Conservation (phyloP, 768 basidiomycete species). For the Termitomyces sp. region DNA sequence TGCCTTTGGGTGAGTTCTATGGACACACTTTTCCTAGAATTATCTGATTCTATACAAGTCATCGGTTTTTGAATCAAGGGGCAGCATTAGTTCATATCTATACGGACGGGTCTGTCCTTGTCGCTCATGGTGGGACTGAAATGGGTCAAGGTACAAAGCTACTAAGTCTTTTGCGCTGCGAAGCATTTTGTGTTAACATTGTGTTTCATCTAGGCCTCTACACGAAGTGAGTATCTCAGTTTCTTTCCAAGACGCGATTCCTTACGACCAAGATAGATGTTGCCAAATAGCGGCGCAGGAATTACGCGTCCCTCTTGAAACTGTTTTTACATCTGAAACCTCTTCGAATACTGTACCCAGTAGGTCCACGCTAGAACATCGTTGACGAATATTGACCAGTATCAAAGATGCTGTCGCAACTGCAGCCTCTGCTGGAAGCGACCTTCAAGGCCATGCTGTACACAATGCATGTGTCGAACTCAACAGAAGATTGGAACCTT, state of each 20-base stretch:
- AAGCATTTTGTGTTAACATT: neutral
- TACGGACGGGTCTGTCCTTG: conserved; percentile 12
- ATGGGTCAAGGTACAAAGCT: conserved; percentile 13
- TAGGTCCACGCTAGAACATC: neutral
- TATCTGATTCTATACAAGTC: neutral
- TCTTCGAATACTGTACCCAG: conserved; percentile 12
- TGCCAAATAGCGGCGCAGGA: conserved; percentile 14
- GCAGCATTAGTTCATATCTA: conserved; percentile 13
- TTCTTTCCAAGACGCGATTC: neutral
- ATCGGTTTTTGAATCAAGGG: conserved; percentile 10
- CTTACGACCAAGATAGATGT: conserved; percentile 1
- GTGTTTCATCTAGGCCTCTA: neutral
- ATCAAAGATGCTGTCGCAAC: conserved; percentile 7
- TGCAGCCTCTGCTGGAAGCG: conserved; percentile 11
- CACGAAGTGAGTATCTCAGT: neutral
- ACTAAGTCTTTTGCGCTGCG: neutral
- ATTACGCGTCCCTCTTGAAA: conserved; percentile 8
- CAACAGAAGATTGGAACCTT: conserved; percentile 9
- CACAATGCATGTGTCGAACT: conserved; percentile 14
- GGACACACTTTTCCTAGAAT: neutral
- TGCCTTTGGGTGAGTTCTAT: conserved; percentile 9
- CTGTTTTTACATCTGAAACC: conserved; percentile 12
- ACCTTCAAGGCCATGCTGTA: conserved; percentile 12
- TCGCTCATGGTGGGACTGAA: conserved; percentile 14
- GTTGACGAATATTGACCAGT: neutral